Base-by-base conservation (phyloP, 148 eudicot genomes). In the Linanthus parryae region DNA sequence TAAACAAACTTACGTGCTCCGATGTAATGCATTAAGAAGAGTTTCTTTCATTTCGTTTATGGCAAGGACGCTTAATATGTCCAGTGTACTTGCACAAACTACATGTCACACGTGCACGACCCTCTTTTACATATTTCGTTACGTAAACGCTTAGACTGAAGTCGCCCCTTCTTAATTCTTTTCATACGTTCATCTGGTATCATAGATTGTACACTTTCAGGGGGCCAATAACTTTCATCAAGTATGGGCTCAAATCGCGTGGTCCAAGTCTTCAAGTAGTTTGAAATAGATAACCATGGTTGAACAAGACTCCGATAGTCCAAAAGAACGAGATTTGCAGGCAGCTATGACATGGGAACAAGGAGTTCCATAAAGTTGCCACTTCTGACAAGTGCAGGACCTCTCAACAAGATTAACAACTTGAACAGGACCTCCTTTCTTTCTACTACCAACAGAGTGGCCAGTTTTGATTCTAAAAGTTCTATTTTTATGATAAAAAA, bases 301-400 rank as follows among this genome's bases (percentile, higher is more conserved):
- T 48, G 49, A 21, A 59, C 46, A 12, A 59, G 12, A 35, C 21
- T 18, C 16, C 44, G 0, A 2, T 11, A 59, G 48, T 59, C 28
- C 17, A 58, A 43, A 37, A 43, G 44, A 10, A n/a, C 18, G 19
- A 29, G 36, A 44, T 20, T 19, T 25, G 48, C 63, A 59, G 8
- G 54, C 46, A 22, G 54, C 45, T 19, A 59, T 10, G 3, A 25
- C 63, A 36, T 48, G 63, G 9, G 44, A 59, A 37, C 54, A 46
- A 0, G 54, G 34, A 2, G 24, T 19, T 4, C 31, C 35, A 46
- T 34, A 47, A 46, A 59, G 42, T 33, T 59, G 63, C 54, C 53
- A 46, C 17, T 45, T 59, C 24, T 59, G 28, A 31, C 63, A 46
- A 46, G 46, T n/a, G n/a, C n/a, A n/a, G n/a, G n/a, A n/a, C n/a